Evolutionary conservation across 768 basidiomycete species (phyloP).

Genomic region (Galerina sulciceps): DNA sequence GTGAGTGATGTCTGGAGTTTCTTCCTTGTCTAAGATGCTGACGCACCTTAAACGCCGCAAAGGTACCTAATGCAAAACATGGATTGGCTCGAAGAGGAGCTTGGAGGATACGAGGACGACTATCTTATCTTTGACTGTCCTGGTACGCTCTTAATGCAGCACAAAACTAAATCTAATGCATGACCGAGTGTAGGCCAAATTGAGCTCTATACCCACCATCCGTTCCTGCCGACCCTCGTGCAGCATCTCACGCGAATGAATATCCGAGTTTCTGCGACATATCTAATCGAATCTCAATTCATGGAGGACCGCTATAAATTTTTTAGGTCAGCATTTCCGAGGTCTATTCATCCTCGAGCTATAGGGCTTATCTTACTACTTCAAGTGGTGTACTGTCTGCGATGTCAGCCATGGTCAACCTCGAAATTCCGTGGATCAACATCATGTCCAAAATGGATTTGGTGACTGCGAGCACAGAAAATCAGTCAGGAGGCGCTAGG

Average conservation of each 20-base stretch:
- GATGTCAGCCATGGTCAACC: constrained; percentile 98
- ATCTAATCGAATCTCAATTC: constrained; percentile 97
- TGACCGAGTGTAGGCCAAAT: constrained; percentile 75
- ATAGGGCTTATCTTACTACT: constrained; percentile 1
- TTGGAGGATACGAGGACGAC: constrained; percentile 94
- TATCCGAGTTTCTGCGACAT: constrained; percentile 86
- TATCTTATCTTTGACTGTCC: constrained; percentile 94
- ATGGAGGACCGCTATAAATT: constrained; percentile 99
- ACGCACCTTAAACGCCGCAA: constrained; percentile 1
- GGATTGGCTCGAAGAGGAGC: constrained; percentile 97
- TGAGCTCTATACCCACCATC: constrained; percentile 98
- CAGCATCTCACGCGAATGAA: constrained; percentile 73
- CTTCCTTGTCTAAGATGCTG: neutral
- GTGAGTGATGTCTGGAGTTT: constrained; percentile 49
- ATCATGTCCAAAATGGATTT: constrained; percentile 99
- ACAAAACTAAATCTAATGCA: neutral
- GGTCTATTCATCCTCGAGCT: neutral
- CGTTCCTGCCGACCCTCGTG: constrained; percentile 92
- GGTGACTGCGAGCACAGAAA: constrained; percentile 69
- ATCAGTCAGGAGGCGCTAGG: constrained; percentile 60
- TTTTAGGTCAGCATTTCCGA: constrained; percentile 64
- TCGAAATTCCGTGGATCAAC: constrained; percentile 97
- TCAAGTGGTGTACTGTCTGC: constrained; percentile 90
- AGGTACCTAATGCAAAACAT: constrained; percentile 97
- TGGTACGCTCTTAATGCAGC: constrained; percentile 45